Base-by-base conservation (phyloP, 2,329 filamentous ascomycete genomes). In the Aspergillus sp. region DNA sequence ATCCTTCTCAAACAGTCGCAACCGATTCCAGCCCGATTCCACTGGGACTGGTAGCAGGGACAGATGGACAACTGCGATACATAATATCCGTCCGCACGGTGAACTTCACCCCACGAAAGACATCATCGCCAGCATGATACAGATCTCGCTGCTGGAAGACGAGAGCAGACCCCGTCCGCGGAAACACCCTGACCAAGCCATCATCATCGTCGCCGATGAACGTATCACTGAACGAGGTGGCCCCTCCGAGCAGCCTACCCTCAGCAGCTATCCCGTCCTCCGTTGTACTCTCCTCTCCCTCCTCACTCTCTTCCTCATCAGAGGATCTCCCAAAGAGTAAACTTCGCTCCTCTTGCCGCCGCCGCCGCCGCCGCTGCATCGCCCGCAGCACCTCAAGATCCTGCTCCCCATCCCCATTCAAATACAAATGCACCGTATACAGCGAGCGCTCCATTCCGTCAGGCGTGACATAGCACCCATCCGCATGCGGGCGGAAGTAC, bases 401-500 rank as follows among this genome's bases (percentile, higher is more conserved):
- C 44, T 72, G 65, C 43, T 68, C 64, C 2, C 66, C 67, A 3
- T 71, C 66, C 21, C 78, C 76, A 54, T 77, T 81, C 43, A 82
- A 69, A 58, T 84, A 84, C 11, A 84, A 58, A 55, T 84, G 81
- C 29, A 84, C 62, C 0, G 81, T 84, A 58, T 77, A 80, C 47
- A 78, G 77, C 1, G 78, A 79, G 11, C 70, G 64, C 64, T 82
- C 76, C n/a, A 66, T 73, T 4, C 75, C 72, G 49, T 83, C 78
- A 0, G 78, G 76, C 14, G 83, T 85, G 47, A 76, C 73, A 60
- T 87, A 93, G 0, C 75, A 62, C 0, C 82, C 84, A 63, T 93
- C 89, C 56, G 80, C 84, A 65, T 92, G 89, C 3, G 85, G 78
- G 56, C 79, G 81, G 63, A 94, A 94, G 65, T 86, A 93, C 61